Conservation (phyloP, 139 green algal species). For the Yamagishiella unicocca region DNA sequence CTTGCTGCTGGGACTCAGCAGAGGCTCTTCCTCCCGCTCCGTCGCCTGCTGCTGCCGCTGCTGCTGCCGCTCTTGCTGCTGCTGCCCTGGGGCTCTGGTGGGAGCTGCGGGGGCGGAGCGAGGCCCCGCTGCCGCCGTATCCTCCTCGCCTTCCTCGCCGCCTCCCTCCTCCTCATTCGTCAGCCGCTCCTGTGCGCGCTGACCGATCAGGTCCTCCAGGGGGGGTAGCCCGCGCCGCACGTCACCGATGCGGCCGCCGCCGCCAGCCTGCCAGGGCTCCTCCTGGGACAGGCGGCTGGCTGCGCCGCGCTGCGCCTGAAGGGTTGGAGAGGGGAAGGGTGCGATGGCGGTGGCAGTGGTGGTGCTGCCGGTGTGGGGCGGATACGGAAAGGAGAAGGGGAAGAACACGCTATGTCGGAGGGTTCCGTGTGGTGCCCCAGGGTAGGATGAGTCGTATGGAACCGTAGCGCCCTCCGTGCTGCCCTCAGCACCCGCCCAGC, state of each 20-base stretch:
- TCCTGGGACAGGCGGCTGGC: neutral
- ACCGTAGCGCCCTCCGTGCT: neutral
- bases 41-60: neutral
- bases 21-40: neutral
- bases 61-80: neutral
- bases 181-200: conserved; percentile 3
- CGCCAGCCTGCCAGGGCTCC: conserved; percentile 10
- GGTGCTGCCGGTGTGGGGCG: neutral
- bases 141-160: neutral
- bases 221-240: neutral
- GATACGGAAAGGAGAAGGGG: neutral
- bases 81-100: too few relatives aligned
- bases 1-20: neutral
- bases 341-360: neutral
- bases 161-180: neutral
- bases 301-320: neutral
- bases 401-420: too few relatives aligned
- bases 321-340: too few relatives aligned
- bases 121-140: conserved; percentile 7
- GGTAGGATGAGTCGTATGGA: too few relatives aligned
- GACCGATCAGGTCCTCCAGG: conserved; percentile 8
- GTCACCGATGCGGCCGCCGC: neutral
- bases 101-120: too few relatives aligned
- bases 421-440: too few relatives aligned
- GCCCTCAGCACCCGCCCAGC: neutral